Evolutionary conservation across 768 basidiomycete genomes (phyloP).

Genomic region (Collybia nuda): DNA sequence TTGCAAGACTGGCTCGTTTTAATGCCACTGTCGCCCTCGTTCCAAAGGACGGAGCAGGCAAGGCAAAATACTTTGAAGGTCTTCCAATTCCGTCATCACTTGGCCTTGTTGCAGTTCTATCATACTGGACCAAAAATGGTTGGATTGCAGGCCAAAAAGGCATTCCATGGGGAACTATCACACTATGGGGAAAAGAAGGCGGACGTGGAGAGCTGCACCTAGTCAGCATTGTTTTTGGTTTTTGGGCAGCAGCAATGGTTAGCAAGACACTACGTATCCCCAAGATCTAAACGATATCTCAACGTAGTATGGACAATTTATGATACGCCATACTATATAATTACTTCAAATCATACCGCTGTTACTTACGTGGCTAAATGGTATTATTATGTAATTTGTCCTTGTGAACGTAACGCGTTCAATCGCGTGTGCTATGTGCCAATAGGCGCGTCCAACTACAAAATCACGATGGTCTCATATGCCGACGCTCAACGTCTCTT

Average conservation of each 20-base stretch:
- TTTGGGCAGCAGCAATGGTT: conserved; percentile 96
- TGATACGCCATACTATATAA: conserved; percentile 9
- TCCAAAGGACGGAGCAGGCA: conserved; percentile 85
- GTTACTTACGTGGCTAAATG: too few relatives aligned
- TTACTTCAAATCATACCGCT: too few relatives aligned
- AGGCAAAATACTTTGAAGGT: conserved; percentile 95
- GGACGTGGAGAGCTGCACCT: conserved; percentile 85
- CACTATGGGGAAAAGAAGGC: conserved; percentile 68
- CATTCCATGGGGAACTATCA: conserved; percentile 72
- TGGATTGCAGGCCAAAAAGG: conserved; percentile 82
- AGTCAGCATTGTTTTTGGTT: conserved; percentile 71
- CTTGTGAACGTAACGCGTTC: too few relatives aligned
- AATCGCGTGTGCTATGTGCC: too few relatives aligned
- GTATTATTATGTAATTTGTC: too few relatives aligned
- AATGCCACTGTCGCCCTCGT: conserved; percentile 96
- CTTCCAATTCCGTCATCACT: conserved; percentile 94
- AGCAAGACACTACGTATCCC: conserved; percentile 93
- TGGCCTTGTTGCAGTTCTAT: conserved; percentile 72
- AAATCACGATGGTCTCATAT: conserved; percentile 42
- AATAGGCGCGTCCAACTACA: conserved; percentile 21
- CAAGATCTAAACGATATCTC: conserved; percentile 46
- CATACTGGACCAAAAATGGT: conserved; percentile 80
- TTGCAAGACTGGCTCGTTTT: conserved; percentile 96
- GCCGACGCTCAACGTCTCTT: conserved; percentile 75
- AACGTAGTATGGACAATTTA: background rate